Percentiles rank a stretch among this genome's conserved stretches.
phyloP scores from a whole-genome alignment of 73 alveolate species.

The Tetrahymena borealis region DNA sequence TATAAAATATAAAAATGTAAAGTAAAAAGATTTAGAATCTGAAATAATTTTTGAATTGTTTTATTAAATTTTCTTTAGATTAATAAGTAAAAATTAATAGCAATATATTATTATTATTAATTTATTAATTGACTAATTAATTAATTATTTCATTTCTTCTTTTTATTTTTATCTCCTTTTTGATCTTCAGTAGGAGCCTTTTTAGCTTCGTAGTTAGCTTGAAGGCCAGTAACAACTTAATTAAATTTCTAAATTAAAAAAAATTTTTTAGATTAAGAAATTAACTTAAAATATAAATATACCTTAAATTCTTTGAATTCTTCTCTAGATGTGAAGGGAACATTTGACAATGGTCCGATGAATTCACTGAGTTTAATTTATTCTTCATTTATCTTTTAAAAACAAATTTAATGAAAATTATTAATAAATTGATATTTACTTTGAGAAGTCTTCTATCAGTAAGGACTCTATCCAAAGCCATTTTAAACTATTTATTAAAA shows the following conservation, averaged over 20 bases:
- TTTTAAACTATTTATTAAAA: background rate
- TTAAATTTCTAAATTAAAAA: slow-evolving; percentile 44
- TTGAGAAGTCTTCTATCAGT: slow-evolving; percentile 53
- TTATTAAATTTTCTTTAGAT: too few relatives aligned
- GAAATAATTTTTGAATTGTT: too few relatives aligned
- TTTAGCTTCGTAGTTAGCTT: slow-evolving; percentile 62
- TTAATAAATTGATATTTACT: background rate
- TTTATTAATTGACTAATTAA: too few relatives aligned
- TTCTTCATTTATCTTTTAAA: slow-evolving; percentile 46
- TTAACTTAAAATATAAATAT: background rate
- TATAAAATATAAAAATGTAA: too few relatives aligned
- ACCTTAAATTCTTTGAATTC: slow-evolving; percentile 44
- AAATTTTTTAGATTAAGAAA: slow-evolving; percentile 33
- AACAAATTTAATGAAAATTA: background rate
- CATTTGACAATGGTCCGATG: slow-evolving; percentile 60
- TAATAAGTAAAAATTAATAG: too few relatives aligned
- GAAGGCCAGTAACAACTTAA: slow-evolving; percentile 57
- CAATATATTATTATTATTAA: background rate
- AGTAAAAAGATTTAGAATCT: too few relatives aligned
- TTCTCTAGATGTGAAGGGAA: slow-evolving; percentile 50
- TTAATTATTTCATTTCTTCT: background rate
- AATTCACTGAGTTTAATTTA: slow-evolving; percentile 64
- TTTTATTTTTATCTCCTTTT: slow-evolving; percentile 39
- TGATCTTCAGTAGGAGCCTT: slow-evolving; percentile 45
- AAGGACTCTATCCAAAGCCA: slow-evolving; percentile 58